These are phyloP conservation scores for Rhizopus arrhizus DNA, from an alignment of 371 early-diverging fungal species.

Conservation along the genomic window DNA sequence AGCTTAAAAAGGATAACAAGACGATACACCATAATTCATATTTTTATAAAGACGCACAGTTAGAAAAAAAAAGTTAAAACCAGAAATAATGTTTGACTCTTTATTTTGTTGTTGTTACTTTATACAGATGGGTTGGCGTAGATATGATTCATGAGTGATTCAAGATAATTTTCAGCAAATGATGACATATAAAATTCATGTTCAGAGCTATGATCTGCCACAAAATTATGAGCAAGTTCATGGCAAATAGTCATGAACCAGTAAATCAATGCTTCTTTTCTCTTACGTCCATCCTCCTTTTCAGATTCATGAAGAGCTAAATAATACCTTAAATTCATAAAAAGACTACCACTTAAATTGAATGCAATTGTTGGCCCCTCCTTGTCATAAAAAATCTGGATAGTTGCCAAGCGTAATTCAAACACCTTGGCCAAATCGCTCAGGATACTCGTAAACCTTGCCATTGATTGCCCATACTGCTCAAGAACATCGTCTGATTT, in stretches of 20 bases:
- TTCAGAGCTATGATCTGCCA: constrained; percentile 51
- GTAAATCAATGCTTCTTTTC: constrained; percentile 66
- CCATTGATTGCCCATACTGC: constrained; percentile 48
- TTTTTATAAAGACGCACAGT: too few species aligned
- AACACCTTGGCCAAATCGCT: constrained; percentile 67
- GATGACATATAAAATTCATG: constrained; percentile 77
- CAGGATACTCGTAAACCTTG: constrained; percentile 61
- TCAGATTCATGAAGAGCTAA: constrained; percentile 62
- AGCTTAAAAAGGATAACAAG: neutral
- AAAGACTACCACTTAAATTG: constrained; percentile 76
- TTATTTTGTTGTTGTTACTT: neutral
- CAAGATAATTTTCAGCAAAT: constrained; percentile 78
- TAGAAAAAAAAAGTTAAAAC: too few species aligned
- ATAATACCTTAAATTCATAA: constrained; percentile 85
- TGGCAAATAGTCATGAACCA: constrained; percentile 92
- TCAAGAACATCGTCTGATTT: constrained; percentile 46
- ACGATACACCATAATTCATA: too few species aligned
- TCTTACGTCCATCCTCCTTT: constrained; percentile 28
- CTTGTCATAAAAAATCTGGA: constrained; percentile 81
- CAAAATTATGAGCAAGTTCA: constrained; percentile 89
- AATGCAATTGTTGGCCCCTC: constrained; percentile 79
- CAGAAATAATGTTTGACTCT: too few species aligned
- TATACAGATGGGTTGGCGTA: constrained; percentile 1
- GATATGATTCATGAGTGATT: constrained; percentile 38
- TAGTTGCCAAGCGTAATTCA: constrained; percentile 49